Base-by-base conservation (phyloP, 1,284 basidiomycete species). In the Phellinidium pouzarii region DNA sequence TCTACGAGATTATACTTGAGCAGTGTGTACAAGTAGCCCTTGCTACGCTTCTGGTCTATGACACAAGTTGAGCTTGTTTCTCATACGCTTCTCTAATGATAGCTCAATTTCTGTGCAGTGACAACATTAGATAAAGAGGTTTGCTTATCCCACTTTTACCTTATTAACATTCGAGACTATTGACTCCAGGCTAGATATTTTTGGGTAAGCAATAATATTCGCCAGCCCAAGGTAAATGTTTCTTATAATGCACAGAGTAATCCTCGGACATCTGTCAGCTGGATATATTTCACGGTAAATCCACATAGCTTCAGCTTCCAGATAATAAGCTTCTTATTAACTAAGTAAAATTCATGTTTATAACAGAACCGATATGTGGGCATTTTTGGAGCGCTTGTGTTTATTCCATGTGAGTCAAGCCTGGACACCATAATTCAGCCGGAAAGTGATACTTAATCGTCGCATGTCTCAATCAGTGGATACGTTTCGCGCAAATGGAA, bases 331-430 rank as follows among this genome's bases (percentile, higher is more conserved):
- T n/a, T n/a, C n/a, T n/a, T n/a, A n/a, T n/a, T n/a, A n/a, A n/a
- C n/a, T n/a, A n/a, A n/a, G n/a, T n/a, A n/a, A n/a, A n/a, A n/a
- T n/a, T n/a, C n/a, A n/a, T n/a, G n/a, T n/a, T n/a, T n/a, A n/a
- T n/a, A n/a, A n/a, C 19, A 48, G 46, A 48, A 48, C 37, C 46
- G 46, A 27, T 48, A 36, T 25, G 37, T 48, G 3, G 46, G 46
- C 6, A 20, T 48, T 14, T 48, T 48, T 22, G 34, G 29, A 5
- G 46, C 46, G 3, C 34, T 48, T 14, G 46, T 22, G 11, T 48
- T 20, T 22, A 14, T 48, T 11, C 37, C 29, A 31, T 48, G 46
- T 48, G 23, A 48, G 46, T 22, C 19, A 12, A 5, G 11, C 11
- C n/a, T n/a, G n/a, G n/a, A n/a, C n/a, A n/a, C n/a, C n/a, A n/a